phyloP scores from a whole-genome alignment of 1,284 basidiomycete species.

The Apiotrichum domesticum region DNA sequence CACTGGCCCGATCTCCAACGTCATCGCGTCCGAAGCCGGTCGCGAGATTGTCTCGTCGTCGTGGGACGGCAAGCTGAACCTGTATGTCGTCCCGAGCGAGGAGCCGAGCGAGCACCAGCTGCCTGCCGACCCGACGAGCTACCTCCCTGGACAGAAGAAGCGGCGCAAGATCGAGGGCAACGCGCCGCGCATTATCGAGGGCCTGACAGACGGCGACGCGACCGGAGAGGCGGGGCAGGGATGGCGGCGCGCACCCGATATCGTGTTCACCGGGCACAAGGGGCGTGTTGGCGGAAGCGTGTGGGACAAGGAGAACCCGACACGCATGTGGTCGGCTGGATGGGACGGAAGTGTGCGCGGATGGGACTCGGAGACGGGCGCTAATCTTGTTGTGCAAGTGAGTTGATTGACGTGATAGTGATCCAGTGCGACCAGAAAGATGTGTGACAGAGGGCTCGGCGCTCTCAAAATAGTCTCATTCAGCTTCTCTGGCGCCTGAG shows the following conservation, averaged over 20 bases:
- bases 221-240: slow-evolving; percentile 31
- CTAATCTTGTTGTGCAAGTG: slow-evolving; percentile 43
- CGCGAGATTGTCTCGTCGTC: slow-evolving; percentile 64
- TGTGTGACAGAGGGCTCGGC: too few relatives aligned
- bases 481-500: too few relatives aligned
- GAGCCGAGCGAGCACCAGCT: slow-evolving; percentile 44
- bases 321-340: slow-evolving; percentile 43
- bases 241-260: slow-evolving; percentile 43
- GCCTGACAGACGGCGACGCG: slow-evolving; percentile 35
- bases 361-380: slow-evolving; percentile 49
- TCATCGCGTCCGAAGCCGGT: slow-evolving; percentile 54
- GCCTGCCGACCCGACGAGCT: slow-evolving; percentile 38
- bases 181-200: slow-evolving; percentile 49
- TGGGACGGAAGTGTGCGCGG: slow-evolving; percentile 51
- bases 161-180: slow-evolving; percentile 50
- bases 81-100: slow-evolving; percentile 52
- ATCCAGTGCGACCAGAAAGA: too few relatives aligned
- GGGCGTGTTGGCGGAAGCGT: slow-evolving; percentile 40
- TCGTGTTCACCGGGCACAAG: slow-evolving; percentile 40
- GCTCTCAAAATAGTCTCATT: too few relatives aligned
- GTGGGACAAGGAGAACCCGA: slow-evolving; percentile 37
- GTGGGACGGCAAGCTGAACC: slow-evolving; percentile 72
- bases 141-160: slow-evolving; percentile 53
- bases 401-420: slow-evolving; percentile 10
- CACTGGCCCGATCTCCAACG: slow-evolving; percentile 59